Base-by-base conservation (phyloP, 2,329 filamentous ascomycete genomes). In the Mycosphaerelloides madeirae region DNA sequence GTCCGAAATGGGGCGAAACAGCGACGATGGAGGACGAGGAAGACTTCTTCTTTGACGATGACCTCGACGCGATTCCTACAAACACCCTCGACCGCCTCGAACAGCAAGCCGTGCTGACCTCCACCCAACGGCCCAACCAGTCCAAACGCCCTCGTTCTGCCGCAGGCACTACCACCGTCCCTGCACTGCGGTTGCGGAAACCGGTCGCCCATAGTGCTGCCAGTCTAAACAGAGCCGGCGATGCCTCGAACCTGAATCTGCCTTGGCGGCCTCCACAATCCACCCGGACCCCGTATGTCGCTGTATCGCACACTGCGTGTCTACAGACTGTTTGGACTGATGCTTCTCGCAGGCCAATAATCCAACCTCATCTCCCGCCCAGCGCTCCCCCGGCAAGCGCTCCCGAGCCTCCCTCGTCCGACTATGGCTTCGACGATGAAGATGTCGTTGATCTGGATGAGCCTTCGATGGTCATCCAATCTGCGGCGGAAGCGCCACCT, bases 351-450 rank as follows among this genome's bases (percentile, higher is more conserved):
- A 46, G 48, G 31, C 38, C 43, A 3, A 44, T 41, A 19, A n/a
- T n/a, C n/a, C 52, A 48, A 33, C 20, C 38, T 29, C 36, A 48
- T 13, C 37, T 38, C n/a, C 45, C 38, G 31, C 20, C 41, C 18
- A 48, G 33, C 34, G 52, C 49, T 2, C 56, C 56, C n/a, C 53
- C 55, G 6, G 38, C 53, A 16, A 57, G 52, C 35, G 55, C 54
- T 5, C 54, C 54, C 3, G 50, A 52, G 1, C 57, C 56, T 2
- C 58, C 60, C 2, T 65, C 64, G 1, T 66, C 64, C 3, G 69
- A 73, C 54, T 72, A 73, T 54, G 70, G 69, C 37, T 62, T 68
- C 37, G 69, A 71, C 43, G 66, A 72, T 32, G 71, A 70, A 47
- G 62, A 67, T 45, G 63, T 73, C 9, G 65, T 74, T 44, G 68